Evolutionary conservation across 306 rosid species (phyloP), one percentile per base, ranked within the genome.

Genomic region (Lathyrus tuberosus): DNA sequence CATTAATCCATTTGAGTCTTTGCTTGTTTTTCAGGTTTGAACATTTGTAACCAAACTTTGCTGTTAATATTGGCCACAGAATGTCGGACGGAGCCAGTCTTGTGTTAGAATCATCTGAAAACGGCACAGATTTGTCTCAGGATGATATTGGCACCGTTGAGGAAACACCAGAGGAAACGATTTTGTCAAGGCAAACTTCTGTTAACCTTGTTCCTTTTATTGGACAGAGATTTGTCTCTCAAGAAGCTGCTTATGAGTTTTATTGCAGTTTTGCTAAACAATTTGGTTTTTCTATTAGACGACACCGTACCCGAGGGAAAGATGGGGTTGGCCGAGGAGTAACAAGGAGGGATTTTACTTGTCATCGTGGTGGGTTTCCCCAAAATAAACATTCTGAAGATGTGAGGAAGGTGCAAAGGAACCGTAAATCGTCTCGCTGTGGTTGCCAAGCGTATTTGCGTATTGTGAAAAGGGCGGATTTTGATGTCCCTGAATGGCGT

Each of bases 401-500:
- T 67, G 92, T 30, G 15, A 35, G 84, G 31, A 91, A 91, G 84
- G 76, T 79, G 82, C 97, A 91, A 77, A 88, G 97, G 70, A 91
- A 91, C 78, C 86, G 96, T 61, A 86, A 86, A 73, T 91, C 96
- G 0, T 76, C 91, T 22, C 88, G 97, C 52, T 91, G 96, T 48
- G 97, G 97, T 28, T 91, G 97, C 46, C 93, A 85, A 65, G 96
- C 97, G 48, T 88, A 84, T 63, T 62, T 91, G 87, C 91, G 97
- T 22, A 88, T 91, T 69, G 97, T 91, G 42, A 91, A 86, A 76
- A 81, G 85, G 70, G 81, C 87, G 15, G 92, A 81, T 63, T 86
- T 85, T 84, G 97, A 91, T 69, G 89, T 88, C 58, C 91, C 96
- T 37, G 97, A 88, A 81, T 91, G 97, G 97, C 96, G 96, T 42